Evolutionary conservation across 2,329 filamentous ascomycete genomes (phyloP).

Genomic region (Calycina marina): DNA sequence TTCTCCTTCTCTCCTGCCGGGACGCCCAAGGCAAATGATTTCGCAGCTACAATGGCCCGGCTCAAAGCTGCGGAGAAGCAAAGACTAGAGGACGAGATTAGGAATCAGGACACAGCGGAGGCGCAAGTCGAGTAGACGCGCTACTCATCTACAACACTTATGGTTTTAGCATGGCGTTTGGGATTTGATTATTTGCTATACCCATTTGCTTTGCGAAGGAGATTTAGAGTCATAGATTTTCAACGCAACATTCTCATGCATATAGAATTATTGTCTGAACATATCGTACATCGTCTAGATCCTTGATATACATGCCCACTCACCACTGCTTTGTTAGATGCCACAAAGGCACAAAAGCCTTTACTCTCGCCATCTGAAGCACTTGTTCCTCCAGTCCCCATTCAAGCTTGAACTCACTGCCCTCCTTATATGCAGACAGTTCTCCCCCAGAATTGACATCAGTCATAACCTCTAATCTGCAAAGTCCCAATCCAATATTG

Average conservation of each 20-base stretch:
- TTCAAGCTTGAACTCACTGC: conserved; percentile 32
- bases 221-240: no score
- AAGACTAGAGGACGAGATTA: conserved; percentile 36
- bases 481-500: conserved; percentile 76
- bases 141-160: no score
- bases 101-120: conserved; percentile 29
- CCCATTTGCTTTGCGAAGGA: no score
- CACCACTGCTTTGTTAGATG: conserved; percentile 19
- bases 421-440: conserved; percentile 33
- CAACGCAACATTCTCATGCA: no score
- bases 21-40: conserved; percentile 18
- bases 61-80: conserved; percentile 40
- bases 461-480: conserved; percentile 83
- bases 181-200: no score
- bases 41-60: conserved; percentile 35
- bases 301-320: conserved; percentile 4
- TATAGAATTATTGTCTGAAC: not conserved
- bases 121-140: no score
- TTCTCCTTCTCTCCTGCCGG: conserved; percentile 20
- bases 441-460: conserved; percentile 57
- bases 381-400: conserved; percentile 26
- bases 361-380: conserved; percentile 38
- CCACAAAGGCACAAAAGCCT: conserved; percentile 80
- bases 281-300: not conserved
- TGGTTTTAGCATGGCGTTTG: no score